Evolutionary conservation across 257 asterid genomes (phyloP).

Genomic region (Solanum sejunctum): DNA sequence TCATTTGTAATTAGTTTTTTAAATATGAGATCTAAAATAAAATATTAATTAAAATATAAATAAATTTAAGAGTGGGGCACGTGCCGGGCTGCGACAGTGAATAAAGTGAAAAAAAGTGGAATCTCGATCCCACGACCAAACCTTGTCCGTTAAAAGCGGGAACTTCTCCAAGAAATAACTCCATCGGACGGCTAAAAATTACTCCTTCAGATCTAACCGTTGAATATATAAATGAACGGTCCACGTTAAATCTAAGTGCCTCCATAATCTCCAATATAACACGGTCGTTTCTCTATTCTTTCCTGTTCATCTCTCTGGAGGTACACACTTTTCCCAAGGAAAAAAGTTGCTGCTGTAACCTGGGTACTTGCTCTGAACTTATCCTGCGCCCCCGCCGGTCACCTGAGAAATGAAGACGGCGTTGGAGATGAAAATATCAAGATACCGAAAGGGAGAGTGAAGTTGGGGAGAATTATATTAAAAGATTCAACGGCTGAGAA

Average conservation of each 20-base stretch:
- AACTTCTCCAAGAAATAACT: conserved; percentile 4
- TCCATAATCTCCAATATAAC: conserved; percentile 16
- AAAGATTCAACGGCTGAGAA: conserved; percentile 6
- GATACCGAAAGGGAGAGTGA: conserved; percentile 2
- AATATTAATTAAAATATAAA: not conserved
- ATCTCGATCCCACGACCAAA: conserved; percentile 28
- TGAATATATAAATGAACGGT: conserved; percentile 18
- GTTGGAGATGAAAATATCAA: conserved; percentile 29
- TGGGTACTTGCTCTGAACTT: not conserved
- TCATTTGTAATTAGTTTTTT: too few species aligned
- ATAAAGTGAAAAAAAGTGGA: conserved; percentile 9
- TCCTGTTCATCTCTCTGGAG: conserved; percentile 5
- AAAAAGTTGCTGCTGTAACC: not conserved
- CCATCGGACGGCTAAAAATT: conserved; percentile 23
- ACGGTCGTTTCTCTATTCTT: conserved; percentile 18
- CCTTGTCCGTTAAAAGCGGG: conserved; percentile 21
- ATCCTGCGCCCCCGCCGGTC: conserved; percentile 17
- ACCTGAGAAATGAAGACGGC: conserved; percentile 59
- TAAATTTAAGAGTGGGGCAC: conserved; percentile 3
- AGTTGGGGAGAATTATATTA: not conserved
- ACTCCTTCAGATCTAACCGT: not conserved
- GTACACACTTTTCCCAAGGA: conserved; percentile 1
- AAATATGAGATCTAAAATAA: too few species aligned
- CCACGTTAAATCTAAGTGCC: conserved; percentile 12
- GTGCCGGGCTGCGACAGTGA: conserved; percentile 4